Evolutionary conservation across 768 basidiomycete genomes (phyloP).

Genomic region (Russula lepida): DNA sequence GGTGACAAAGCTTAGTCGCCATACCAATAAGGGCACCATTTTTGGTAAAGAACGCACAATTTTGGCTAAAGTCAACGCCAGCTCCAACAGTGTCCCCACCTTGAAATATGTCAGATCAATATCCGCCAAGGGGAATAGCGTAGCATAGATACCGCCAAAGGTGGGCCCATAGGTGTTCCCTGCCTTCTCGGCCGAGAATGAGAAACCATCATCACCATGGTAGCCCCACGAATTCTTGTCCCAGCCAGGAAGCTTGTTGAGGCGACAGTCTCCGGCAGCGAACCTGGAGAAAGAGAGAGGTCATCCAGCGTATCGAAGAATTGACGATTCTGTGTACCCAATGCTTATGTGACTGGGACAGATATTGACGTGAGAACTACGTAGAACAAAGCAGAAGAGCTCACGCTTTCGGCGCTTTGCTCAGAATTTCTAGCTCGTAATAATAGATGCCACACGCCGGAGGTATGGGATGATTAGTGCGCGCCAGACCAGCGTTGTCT

Average conservation of each 20-base stretch:
- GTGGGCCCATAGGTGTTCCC: constrained; percentile 69
- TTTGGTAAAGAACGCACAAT: constrained; percentile 83
- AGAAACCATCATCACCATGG: constrained; percentile 81
- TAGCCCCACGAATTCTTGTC: constrained; percentile 85
- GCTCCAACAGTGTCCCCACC: constrained; percentile 87
- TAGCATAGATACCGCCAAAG: constrained; percentile 59
- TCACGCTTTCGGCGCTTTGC: constrained; percentile 76
- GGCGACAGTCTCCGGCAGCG: constrained; percentile 51
- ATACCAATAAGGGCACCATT: constrained; percentile 69
- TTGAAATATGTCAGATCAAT: constrained; percentile 27
- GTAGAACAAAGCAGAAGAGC: constrained; percentile 23
- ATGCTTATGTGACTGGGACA: constrained; percentile 63
- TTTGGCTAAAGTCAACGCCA: constrained; percentile 80
- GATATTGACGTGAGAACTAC: constrained; percentile 19
- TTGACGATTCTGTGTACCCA: constrained; percentile 43
- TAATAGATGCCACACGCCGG: constrained; percentile 88
- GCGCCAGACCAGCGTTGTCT: constrained; percentile 59
- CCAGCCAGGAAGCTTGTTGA: constrained; percentile 79
- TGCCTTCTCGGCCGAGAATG: constrained; percentile 65
- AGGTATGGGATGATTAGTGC: constrained; percentile 72
- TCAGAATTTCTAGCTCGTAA: constrained; percentile 80
- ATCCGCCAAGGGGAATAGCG: constrained; percentile 1
- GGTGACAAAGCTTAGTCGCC: not conserved
- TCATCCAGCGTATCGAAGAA: not conserved
- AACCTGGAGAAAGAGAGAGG: constrained; percentile 39